These are phyloP conservation scores for Mucor circinelloides DNA, from an alignment of 371 early-diverging fungal species.

Conservation along the genomic window DNA sequence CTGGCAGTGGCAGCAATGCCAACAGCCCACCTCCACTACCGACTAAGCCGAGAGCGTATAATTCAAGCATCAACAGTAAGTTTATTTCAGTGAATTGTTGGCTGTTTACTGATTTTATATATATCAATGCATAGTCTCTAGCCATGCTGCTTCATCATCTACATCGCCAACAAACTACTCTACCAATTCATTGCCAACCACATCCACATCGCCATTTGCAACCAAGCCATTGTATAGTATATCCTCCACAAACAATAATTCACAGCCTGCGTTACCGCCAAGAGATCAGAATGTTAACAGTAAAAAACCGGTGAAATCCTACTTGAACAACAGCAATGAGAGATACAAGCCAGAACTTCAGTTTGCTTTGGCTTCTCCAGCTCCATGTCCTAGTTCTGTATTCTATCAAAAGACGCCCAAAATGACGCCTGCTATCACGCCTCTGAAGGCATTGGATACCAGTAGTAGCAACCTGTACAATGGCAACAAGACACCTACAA, in stretches of 20 bases:
- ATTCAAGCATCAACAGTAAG: slow-evolving; percentile 1
- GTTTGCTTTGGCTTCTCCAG: neutral
- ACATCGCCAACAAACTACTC: neutral
- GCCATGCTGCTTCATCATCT: neutral
- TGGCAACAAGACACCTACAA: neutral
- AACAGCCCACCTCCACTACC: slow-evolving; percentile 32
- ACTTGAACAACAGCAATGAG: neutral
- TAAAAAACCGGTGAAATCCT: slow-evolving; percentile 8
- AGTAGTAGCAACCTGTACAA: neutral
- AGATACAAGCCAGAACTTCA: slow-evolving; percentile 14
- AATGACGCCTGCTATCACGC: neutral
- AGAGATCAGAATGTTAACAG: neutral
- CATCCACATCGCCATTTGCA: neutral
- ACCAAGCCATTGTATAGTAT: neutral
- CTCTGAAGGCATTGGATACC: neutral
- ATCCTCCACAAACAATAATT: neutral
- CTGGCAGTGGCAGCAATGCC: neutral
- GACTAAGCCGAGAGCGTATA: slow-evolving; percentile 25
- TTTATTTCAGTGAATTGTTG: too few species aligned
- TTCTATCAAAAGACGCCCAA: slow-evolving; percentile 8
- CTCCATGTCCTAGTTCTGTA: slow-evolving; percentile 8
- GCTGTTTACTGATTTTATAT: neutral
- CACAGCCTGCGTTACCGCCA: slow-evolving; percentile 9
- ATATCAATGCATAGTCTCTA: neutral
- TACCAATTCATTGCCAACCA: neutral